Base-by-base conservation (phyloP, 2,329 filamentous ascomycete species). In the Fusarium austroafricanum region DNA sequence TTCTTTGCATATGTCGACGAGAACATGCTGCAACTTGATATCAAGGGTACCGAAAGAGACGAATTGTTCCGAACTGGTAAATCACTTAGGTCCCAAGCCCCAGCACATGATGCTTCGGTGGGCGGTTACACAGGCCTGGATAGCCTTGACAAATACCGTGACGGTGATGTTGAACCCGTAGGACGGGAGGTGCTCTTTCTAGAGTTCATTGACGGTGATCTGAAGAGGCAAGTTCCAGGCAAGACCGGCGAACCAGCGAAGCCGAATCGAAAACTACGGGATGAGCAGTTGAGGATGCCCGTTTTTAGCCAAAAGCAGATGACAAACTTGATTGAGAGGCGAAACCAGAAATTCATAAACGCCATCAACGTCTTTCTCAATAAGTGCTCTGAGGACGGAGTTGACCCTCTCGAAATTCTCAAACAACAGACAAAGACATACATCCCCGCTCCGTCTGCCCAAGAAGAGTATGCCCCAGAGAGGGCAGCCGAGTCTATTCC, bases 221-320 rank as follows among this genome's bases (percentile, higher is more conserved):
- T 98, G 70, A 97, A 94, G 80, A 86, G 92, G 39, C 90, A 96
- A 75, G 91, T 94, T 1, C 82, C 85, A 53, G 82, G 90, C 76
- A 86, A 88, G 54, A 92, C 91, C 0, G 92, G 92, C 2, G 89
- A 94, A 76, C 85, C 90, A 1, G 88, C 85, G 0, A 91, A 89
- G 55, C 86, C 91, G 1, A 88, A 84, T 14, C 86, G 89, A 58
- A 92, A 87, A 73, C 82, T 94, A 66, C 86, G 88, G 60, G 87
- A 94, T 20, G 94, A 97, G 73, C 89, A 93, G 62, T 76, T 98
- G 70, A 96, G 92, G 78, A 93, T 97, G 89, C 96, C 95, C 0
- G 92, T 97, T 10, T 97, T 89, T 80, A 93, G 93, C 67, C 94
- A 97, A 79, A 94, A 94, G 78, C 93, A 97, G 79, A 93, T 98